These are phyloP conservation scores for Penicillium fimorum DNA, from an alignment of 495 filamentous ascomycete genomes.

Conservation along the genomic window DNA sequence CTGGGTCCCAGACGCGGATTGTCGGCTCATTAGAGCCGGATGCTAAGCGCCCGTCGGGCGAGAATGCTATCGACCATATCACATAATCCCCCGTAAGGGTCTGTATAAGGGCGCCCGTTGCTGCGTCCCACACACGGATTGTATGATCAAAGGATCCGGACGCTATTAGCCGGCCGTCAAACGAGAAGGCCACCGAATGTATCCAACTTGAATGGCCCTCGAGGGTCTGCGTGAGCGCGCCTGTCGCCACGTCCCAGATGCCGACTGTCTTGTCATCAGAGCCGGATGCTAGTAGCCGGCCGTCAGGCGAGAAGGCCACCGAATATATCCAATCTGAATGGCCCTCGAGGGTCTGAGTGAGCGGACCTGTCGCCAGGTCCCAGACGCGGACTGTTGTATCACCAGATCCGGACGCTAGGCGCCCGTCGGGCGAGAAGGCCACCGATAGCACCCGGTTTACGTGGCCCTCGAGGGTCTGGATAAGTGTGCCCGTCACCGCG, in stretches of 20 bases:
- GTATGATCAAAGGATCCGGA: no score
- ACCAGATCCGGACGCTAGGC: neutral
- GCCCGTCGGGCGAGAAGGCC: neutral
- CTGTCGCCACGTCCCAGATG: neutral
- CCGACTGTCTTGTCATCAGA: neutral
- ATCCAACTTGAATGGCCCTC: slow-evolving; percentile 17
- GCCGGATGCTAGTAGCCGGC: neutral
- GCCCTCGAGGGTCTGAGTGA: neutral
- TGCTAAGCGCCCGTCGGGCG: neutral
- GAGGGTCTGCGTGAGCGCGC: neutral
- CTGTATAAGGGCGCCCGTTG: no score
- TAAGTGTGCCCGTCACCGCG: slow-evolving; percentile 1
- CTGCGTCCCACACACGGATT: no score
- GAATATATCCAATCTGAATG: neutral
- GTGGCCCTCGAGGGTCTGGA: no score
- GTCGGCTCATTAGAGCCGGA: neutral
- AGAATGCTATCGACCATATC: neutral
- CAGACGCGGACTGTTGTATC: neutral
- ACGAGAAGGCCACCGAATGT: no score
- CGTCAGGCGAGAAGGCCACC: neutral
- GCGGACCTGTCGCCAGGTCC: neutral
- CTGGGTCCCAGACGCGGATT: neutral
- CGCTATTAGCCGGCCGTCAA: no score
- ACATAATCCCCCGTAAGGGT: no score
- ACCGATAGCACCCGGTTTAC: neutral